Evolutionary conservation across 2,329 filamentous ascomycete species (phyloP).

Genomic region (Pseudocercospora fuligena): DNA sequence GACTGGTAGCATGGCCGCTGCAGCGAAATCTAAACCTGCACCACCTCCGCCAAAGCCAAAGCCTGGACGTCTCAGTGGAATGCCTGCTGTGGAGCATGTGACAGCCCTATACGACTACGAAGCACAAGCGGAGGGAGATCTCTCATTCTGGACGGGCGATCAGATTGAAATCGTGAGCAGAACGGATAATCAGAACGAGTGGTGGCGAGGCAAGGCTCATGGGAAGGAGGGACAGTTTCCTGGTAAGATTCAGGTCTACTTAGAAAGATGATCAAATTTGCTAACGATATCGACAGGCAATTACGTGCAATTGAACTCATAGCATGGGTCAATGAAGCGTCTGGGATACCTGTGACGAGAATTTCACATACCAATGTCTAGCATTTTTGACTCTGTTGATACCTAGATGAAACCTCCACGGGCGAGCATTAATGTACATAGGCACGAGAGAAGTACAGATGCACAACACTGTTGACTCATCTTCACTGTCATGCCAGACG

Average conservation of each 20-base stretch:
- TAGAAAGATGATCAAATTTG: conserved; percentile 6
- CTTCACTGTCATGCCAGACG: too few species aligned
- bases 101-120: conserved; percentile 96
- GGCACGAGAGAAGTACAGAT: background rate
- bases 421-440: conserved; percentile 8
- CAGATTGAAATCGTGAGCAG: conserved; percentile 83
- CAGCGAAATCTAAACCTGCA: conserved; percentile 54
- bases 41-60: conserved; percentile 62
- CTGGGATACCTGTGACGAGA: background rate
- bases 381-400: background rate
- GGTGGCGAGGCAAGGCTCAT: conserved; percentile 86
- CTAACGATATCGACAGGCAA: conserved; percentile 43
- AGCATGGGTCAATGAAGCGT: conserved; percentile 12
- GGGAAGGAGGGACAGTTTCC: conserved; percentile 91
- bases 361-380: background rate
- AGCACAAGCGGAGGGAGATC: conserved; percentile 89
- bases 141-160: conserved; percentile 88
- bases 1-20: conserved; percentile 48
- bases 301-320: conserved; percentile 52
- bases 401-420: background rate
- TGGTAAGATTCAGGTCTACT: conserved; percentile 62
- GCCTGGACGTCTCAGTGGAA: conserved; percentile 71
- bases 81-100: conserved; percentile 72
- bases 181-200: conserved; percentile 85
- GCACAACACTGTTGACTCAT: background rate